A percentile compares a stretch with the other conserved stretches of the same genome.
phyloP scores from a whole-genome alignment of 768 basidiomycete genomes.

The Naganishia randhawae region DNA sequence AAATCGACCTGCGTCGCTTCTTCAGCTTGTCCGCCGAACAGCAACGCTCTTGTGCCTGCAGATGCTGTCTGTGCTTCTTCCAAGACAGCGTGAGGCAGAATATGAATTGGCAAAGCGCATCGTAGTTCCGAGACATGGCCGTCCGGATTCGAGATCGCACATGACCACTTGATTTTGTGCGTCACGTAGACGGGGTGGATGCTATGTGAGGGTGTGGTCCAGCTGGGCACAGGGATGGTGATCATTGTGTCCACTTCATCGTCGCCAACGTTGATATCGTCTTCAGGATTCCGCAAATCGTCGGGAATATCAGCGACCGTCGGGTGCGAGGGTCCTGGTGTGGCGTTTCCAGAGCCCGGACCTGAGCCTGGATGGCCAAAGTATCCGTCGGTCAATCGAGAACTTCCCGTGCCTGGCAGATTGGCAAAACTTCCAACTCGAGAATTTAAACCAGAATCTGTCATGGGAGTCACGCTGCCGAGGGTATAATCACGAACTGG shows the following conservation, averaged over 20 bases:
- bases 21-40: conserved; percentile 55
- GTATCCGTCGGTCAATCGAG: conserved; percentile 9
- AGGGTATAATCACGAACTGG: conserved; percentile 1
- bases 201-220: conserved; percentile 65
- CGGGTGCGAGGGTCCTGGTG: conserved; percentile 28
- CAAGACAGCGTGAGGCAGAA: conserved; percentile 70
- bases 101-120: conserved; percentile 82
- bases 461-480: conserved; percentile 17
- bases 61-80: conserved; percentile 72
- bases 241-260: conserved; percentile 60
- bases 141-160: conserved; percentile 76
- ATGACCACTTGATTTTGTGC: conserved; percentile 65
- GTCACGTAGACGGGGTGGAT: conserved; percentile 70
- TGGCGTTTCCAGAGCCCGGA: neutral
- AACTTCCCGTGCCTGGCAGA: neutral
- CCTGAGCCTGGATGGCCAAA: conserved; percentile 20
- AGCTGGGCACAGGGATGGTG: conserved; percentile 60
- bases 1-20: conserved; percentile 67
- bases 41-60: conserved; percentile 68
- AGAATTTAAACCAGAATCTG: conserved; percentile 19
- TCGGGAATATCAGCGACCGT: conserved; percentile 31
- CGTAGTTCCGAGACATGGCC: conserved; percentile 92
- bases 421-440: conserved; percentile 23
- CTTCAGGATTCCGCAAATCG: conserved; percentile 35
- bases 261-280: conserved; percentile 47